These are phyloP conservation scores for Penicillium glabrum DNA, from an alignment of 2,329 filamentous ascomycete species.

Conservation along the genomic window DNA sequence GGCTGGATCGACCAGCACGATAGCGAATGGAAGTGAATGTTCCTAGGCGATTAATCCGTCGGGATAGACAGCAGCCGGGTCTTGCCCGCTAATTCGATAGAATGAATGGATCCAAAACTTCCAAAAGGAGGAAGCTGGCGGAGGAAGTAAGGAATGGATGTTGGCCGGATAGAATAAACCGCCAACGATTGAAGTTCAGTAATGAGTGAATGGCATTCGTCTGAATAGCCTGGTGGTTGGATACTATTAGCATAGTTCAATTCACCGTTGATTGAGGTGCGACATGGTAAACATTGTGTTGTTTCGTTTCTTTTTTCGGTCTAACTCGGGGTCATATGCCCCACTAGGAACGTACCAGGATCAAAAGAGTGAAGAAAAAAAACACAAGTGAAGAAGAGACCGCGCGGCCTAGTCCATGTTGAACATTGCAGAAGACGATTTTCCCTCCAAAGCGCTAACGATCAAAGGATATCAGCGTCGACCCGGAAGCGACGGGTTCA, in stretches of 20 bases:
- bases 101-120: constrained; percentile 1
- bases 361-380: constrained; percentile 15
- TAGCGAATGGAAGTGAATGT: constrained; percentile 2
- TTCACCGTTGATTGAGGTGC: background rate
- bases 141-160: constrained; percentile 9
- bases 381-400: constrained; percentile 1
- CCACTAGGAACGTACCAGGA: constrained; percentile 13
- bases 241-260: constrained; percentile 2
- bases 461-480: constrained; percentile 7
- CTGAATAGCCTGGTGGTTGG: constrained; percentile 2
- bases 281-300: background rate
- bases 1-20: constrained; percentile 17
- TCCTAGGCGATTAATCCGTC: background rate
- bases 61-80: constrained; percentile 9
- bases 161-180: background rate
- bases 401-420: constrained; percentile 20
- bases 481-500: constrained; percentile 8
- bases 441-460: background rate
- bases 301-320: background rate
- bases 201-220: constrained; percentile 15
- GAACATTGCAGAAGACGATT: constrained; percentile 5
- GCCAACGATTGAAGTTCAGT: constrained; percentile 1
- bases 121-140: constrained; percentile 4
- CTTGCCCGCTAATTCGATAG: constrained; percentile 12
- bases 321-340: background rate